These are phyloP conservation scores for Nemania abortiva DNA, from an alignment of 2,329 filamentous ascomycete species.

Conservation along the genomic window DNA sequence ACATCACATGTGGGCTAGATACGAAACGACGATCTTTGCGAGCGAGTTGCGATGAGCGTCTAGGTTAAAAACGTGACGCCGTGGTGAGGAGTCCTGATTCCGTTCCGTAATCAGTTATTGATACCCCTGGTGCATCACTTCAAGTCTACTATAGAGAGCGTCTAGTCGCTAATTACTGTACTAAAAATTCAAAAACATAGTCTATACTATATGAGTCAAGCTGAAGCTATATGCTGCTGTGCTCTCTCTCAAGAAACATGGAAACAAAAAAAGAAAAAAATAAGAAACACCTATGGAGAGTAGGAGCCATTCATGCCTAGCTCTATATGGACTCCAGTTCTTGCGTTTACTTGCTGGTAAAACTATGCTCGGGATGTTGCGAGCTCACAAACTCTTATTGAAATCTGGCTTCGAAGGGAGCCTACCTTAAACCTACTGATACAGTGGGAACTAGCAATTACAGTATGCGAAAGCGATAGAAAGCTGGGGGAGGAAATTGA, in stretches of 20 bases:
- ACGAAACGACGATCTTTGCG: constrained; percentile 3
- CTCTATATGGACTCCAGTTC: too few relatives aligned
- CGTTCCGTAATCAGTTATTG: constrained; percentile 29
- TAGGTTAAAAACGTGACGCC: constrained; percentile 4
- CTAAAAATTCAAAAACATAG: constrained; percentile 23
- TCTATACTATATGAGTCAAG: constrained; percentile 27
- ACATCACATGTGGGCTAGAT: background rate
- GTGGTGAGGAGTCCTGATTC: constrained; percentile 33
- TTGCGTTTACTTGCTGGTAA: background rate
- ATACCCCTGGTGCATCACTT: constrained; percentile 34
- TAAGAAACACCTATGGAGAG: background rate
- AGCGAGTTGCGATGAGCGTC: constrained; percentile 6
- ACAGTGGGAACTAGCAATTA: background rate
- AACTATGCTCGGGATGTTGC: background rate
- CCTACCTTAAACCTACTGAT: constrained; percentile 1
- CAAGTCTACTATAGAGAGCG: constrained; percentile 28
- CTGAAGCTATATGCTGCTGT: background rate
- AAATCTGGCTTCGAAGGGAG: background rate
- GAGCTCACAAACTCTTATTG: background rate
- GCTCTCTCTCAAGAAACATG: background rate
- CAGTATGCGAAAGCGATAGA: background rate
- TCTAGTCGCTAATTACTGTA: constrained; percentile 29
- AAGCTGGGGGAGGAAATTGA: constrained; percentile 1
- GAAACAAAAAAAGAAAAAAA: background rate
- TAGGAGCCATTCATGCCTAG: background rate